These are phyloP conservation scores for Apiospora malaysiana DNA, from an alignment of 2,329 filamentous ascomycete species.

Conservation along the genomic window DNA sequence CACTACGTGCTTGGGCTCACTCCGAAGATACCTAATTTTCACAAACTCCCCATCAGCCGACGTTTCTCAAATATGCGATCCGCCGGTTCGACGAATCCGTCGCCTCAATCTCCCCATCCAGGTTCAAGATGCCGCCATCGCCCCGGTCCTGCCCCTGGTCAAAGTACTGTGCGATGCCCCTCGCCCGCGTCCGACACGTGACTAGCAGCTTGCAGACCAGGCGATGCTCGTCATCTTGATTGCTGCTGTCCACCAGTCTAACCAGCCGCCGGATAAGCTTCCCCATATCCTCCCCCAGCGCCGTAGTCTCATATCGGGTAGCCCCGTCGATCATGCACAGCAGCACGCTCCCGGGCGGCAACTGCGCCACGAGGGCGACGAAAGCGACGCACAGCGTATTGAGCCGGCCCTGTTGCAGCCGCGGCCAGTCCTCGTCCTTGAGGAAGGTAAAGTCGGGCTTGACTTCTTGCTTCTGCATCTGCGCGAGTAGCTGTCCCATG, in stretches of 20 bases:
- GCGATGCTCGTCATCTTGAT: not conserved
- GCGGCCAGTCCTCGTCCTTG: conserved; percentile 22
- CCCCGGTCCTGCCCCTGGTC: not conserved
- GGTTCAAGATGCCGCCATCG: conserved; percentile 21
- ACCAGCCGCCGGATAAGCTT: conserved; percentile 23
- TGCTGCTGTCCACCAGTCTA: conserved; percentile 11
- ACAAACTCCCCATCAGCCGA: no score
- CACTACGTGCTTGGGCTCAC: no score
- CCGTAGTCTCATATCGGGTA: conserved; percentile 25
- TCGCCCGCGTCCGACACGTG: conserved; percentile 24
- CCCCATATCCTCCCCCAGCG: conserved; percentile 23
- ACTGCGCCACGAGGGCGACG: conserved; percentile 23
- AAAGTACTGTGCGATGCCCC: conserved; percentile 27
- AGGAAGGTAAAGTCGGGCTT: conserved; percentile 24
- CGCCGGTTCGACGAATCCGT: conserved; percentile 27
- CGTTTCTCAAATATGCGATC: conserved; percentile 14
- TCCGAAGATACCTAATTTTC: no score
- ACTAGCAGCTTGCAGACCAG: conserved; percentile 29
- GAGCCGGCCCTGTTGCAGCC: conserved; percentile 22
- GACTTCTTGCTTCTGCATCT: conserved; percentile 23
- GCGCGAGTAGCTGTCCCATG: conserved; percentile 26
- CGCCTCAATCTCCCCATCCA: conserved; percentile 24
- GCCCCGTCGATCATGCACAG: conserved; percentile 30
- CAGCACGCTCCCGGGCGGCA: conserved; percentile 24
- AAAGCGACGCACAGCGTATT: conserved; percentile 24